Conservation (phyloP, 2,329 filamentous ascomycete genomes). For the Acarospora socialis region DNA sequence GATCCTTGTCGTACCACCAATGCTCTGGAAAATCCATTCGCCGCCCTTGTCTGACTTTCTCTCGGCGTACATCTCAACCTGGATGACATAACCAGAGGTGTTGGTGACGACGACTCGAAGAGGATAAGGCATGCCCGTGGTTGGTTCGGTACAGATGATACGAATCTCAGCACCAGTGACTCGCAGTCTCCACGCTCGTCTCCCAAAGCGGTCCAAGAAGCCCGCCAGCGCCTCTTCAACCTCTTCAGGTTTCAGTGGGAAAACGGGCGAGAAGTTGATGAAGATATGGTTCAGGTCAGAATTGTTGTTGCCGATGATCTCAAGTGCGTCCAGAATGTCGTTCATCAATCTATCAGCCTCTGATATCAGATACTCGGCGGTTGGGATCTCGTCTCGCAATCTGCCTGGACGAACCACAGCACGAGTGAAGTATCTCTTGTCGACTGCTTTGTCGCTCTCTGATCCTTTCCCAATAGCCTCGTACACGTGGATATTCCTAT, state of each 20-base stretch:
- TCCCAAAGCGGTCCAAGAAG: constrained; percentile 92
- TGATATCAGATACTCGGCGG: constrained; percentile 94
- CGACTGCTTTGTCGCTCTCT: constrained; percentile 57
- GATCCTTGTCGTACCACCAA: constrained; percentile 87
- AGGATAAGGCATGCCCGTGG: constrained; percentile 72
- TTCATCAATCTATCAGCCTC: constrained; percentile 94
- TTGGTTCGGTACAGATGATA: constrained; percentile 88
- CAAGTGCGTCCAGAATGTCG: constrained; percentile 91
- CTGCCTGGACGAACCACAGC: constrained; percentile 88
- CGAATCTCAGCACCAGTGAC: constrained; percentile 96
- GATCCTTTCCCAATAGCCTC: constrained; percentile 90
- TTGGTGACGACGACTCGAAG: constrained; percentile 95
- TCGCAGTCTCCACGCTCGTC: constrained; percentile 88
- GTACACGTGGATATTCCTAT: constrained; percentile 98
- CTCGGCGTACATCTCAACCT: constrained; percentile 95
- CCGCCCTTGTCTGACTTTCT: constrained; percentile 88
- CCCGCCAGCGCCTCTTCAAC: constrained; percentile 86
- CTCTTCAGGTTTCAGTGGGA: constrained; percentile 77
- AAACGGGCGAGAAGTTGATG: constrained; percentile 97
- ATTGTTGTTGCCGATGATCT: constrained; percentile 98
- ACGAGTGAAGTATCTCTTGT: constrained; percentile 94
- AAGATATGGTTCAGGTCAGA: constrained; percentile 99
- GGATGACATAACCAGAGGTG: constrained; percentile 93
- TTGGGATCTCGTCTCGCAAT: constrained; percentile 91
- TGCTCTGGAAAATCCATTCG: constrained; percentile 97